A percentile compares a stretch with the other conserved stretches of the same genome.
phyloP scores from a whole-genome alignment of 352 stramenopile species.

The Globisporangium echinulatum region DNA sequence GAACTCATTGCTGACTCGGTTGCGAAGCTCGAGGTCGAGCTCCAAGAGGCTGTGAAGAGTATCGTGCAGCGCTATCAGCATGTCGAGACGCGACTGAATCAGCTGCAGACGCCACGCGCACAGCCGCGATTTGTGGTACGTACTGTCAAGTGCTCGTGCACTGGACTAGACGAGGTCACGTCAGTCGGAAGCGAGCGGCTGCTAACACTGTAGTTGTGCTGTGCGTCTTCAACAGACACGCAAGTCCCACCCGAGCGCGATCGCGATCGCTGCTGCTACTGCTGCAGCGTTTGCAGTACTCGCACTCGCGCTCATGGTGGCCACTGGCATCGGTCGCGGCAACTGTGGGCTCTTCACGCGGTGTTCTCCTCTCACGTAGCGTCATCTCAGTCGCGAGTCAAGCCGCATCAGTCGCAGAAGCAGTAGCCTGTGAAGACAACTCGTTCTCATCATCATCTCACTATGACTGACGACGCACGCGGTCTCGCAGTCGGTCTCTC shows the following conservation, averaged over 20 bases:
- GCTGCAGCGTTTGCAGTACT: neutral
- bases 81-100: constrained; percentile 53
- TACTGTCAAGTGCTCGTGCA: neutral
- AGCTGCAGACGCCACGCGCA: constrained; percentile 41
- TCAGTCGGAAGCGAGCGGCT: neutral
- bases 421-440: no score
- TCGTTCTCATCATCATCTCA: no score
- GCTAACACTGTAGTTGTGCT: neutral
- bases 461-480: neutral
- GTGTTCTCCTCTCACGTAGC: constrained; percentile 13
- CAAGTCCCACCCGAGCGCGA: constrained; percentile 16
- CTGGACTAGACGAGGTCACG: neutral
- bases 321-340: constrained; percentile 1
- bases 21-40: constrained; percentile 56
- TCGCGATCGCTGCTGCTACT: constrained; percentile 13
- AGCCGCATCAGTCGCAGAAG: no score
- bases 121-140: constrained; percentile 38
- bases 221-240: constrained; percentile 15
- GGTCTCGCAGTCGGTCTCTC: neutral
- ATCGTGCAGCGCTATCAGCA: constrained; percentile 51
- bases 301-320: neutral
- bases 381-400: neutral
- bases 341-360: constrained; percentile 6
- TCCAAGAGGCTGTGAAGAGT: constrained; percentile 46
- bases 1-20: constrained; percentile 52